Base-by-base conservation (phyloP, 768 basidiomycete genomes). In the Lentinula boryana region DNA sequence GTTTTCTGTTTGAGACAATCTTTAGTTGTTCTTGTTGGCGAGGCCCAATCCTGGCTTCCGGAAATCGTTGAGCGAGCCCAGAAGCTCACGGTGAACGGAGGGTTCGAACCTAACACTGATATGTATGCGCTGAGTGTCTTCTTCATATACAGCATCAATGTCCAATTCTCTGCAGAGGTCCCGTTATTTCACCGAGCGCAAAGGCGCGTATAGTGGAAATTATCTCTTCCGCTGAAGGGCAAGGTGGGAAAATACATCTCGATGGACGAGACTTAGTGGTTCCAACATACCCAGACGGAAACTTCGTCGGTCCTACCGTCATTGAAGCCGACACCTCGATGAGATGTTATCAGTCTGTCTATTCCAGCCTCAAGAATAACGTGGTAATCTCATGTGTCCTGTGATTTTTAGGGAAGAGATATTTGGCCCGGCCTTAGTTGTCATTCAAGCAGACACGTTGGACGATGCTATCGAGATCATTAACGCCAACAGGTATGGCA, bases 251-350 rank as follows among this genome's bases (percentile, higher is more conserved):
- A 64, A 88, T 98, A 59, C 78, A 85, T 60, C 84, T 98, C 10
- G 96, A 98, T 71, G 96, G 96, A 2, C 84, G 96, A 18, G 78
- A 80, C 36, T 66, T 86, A 57, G 69, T 76, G 55, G 88, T 95
- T 5, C 78, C 84, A 0, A 84, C 78, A 0, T 98, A 95, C 70
- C 86, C 89, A 5, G 72, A 89, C 58, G 96, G 96, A 27, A 98
- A 98, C 76, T 98, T 95, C 70, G 85, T 98, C 61, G 96, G 94
- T 2, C 94, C 96, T 0, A 96, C 95, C 0, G 80, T 98, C 56
- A 80, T 98, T 59, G 87, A 95, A 70, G 92, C 85, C 7, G 80
- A 78, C n/a, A 87, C 88, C 8, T 79, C 78, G 9, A 96, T 96
- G 95, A 81, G 78, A 63, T 92, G 89, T 66, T 98, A 98, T 76